Percentiles rank a stretch among this genome's conserved stretches.
These are phyloP conservation scores for Blakeslea trispora DNA, from an alignment of 371 early-diverging fungal genomes.

Conservation along the genomic window DNA sequence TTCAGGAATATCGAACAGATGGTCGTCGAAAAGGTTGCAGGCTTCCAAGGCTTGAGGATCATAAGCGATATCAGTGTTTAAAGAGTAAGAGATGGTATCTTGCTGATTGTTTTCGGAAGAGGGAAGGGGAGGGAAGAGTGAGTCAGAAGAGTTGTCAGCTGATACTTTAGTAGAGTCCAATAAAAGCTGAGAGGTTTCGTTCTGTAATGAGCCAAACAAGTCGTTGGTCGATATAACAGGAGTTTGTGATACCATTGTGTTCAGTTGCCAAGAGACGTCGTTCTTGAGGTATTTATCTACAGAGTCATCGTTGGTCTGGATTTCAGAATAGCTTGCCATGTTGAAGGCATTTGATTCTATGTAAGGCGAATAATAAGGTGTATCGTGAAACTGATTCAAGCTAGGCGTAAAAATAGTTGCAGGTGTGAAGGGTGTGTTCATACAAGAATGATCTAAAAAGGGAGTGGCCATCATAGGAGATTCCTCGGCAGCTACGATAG, in stretches of 20 bases:
- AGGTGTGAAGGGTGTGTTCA: constrained; percentile 42
- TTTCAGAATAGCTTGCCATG: too few species aligned
- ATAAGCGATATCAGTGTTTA: background rate
- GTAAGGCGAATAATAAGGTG: constrained; percentile 29
- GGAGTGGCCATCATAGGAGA: constrained; percentile 42
- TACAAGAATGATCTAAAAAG: constrained; percentile 30
- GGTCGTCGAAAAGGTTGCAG: constrained; percentile 4
- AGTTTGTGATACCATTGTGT: constrained; percentile 4
- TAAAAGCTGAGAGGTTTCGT: constrained; percentile 26
- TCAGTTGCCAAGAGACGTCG: constrained; percentile 14
- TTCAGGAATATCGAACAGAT: background rate
- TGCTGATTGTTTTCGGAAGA: constrained; percentile 13
- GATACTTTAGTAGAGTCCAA: constrained; percentile 15
- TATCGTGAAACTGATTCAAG: constrained; percentile 22
- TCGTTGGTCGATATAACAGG: background rate
- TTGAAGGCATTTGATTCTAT: constrained; percentile 9
- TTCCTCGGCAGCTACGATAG: constrained; percentile 25
- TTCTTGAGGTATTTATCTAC: constrained; percentile 32
- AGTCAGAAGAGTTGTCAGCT: constrained; percentile 12
- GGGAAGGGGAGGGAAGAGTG: constrained; percentile 35
- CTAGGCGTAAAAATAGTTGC: constrained; percentile 38
- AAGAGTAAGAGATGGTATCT: background rate
- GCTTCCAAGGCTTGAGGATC: background rate
- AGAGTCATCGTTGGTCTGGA: constrained; percentile 19
- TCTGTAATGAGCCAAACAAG: constrained; percentile 9